Conservation (phyloP, 106 monocot species). For the Platanthera zijinensis region DNA sequence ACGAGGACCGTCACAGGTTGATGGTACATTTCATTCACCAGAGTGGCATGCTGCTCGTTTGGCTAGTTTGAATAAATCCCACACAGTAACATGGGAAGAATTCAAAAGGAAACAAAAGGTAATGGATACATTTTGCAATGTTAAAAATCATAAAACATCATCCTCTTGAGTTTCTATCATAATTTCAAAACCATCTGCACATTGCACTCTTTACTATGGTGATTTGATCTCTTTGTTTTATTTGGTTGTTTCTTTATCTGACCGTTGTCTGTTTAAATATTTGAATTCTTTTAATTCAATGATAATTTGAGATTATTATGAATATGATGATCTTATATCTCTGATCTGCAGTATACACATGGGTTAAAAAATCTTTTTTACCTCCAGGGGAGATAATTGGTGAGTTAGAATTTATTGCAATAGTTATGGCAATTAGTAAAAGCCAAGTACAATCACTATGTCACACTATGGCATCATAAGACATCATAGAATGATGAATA, state of each 20-base stretch:
- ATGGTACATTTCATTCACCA: conserved; percentile 99
- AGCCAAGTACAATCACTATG: not conserved
- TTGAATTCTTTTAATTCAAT: not conserved
- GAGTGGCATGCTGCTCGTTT: conserved; percentile 99
- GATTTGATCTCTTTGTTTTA: not conserved
- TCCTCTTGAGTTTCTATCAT: not conserved
- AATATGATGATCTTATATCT: not conserved
- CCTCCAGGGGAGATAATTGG: not conserved
- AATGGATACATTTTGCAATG: conserved; percentile 4
- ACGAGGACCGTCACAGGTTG: conserved; percentile 84
- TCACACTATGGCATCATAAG: not conserved
- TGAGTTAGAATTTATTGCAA: not conserved
- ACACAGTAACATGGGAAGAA: conserved; percentile 98
- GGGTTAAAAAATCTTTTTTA: not conserved
- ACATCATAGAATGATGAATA: not conserved
- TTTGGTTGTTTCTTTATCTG: not conserved
- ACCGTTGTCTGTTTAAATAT: not conserved
- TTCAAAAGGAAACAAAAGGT: conserved; percentile 96
- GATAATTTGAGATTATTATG: not conserved
- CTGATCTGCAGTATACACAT: not conserved
- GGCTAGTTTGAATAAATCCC: conserved; percentile 90
- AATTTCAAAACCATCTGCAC: not conserved
- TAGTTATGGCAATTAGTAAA: not conserved
- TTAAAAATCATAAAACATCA: not conserved
- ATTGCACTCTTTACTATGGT: not conserved